A percentile compares a stretch with the other conserved stretches of the same genome.
Evolutionary conservation across 306 rosid species (phyloP).

Genomic region (Ammopiptanthus mongolicus): DNA sequence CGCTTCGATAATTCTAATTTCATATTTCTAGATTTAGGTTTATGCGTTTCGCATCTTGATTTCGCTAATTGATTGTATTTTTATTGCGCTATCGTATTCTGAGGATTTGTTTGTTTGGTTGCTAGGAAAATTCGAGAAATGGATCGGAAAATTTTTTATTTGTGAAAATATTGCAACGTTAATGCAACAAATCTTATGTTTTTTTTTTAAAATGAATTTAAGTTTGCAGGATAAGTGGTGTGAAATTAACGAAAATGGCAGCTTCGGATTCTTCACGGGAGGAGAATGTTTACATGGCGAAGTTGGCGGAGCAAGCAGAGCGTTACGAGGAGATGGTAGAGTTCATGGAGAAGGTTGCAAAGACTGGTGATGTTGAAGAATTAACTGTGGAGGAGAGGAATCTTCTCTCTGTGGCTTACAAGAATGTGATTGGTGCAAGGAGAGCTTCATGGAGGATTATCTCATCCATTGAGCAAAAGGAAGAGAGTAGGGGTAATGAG

Average conservation of each 20-base stretch:
- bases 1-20: not conserved
- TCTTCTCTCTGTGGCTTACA: constrained; percentile 89
- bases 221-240: not conserved
- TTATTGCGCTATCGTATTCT: not conserved
- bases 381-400: constrained; percentile 87
- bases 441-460: constrained; percentile 98
- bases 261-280: constrained; percentile 50
- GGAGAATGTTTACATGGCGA: constrained; percentile 90
- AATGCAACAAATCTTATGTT: not conserved
- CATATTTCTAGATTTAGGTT: not conserved
- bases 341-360: constrained; percentile 93
- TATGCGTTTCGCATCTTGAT: not conserved
- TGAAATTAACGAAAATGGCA: constrained; percentile 11
- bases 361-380: constrained; percentile 78
- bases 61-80: not conserved
- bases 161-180: not conserved
- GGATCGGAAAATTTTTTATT: not conserved
- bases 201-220: not conserved
- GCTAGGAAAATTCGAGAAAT: not conserved
- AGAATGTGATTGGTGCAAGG: constrained; percentile 93
- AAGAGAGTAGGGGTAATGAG: constrained; percentile 89
- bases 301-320: constrained; percentile 89
- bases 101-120: not conserved
- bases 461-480: constrained; percentile 97
- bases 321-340: constrained; percentile 96